A percentile compares a stretch with the other conserved stretches of the same genome.
Conservation (phyloP, 108 stramenopile species). For the Ochromonas danica region DNA sequence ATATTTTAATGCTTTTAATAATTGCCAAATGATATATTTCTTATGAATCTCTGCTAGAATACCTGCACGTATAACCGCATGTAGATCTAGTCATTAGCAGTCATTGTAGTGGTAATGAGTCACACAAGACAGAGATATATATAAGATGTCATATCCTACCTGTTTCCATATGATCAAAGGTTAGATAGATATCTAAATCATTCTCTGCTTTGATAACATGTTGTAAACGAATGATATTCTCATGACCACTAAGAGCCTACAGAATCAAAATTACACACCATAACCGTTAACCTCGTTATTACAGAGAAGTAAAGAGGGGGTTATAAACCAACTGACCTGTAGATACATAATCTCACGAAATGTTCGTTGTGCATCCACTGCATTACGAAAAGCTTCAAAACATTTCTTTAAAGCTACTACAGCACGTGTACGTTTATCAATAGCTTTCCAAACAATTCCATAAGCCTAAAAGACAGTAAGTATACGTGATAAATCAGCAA, state of each 20-base stretch:
- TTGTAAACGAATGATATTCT: constrained; percentile 71
- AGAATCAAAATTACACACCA: constrained; percentile 11
- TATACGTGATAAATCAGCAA: no score
- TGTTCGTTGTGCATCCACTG: constrained; percentile 74
- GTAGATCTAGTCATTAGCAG: constrained; percentile 76
- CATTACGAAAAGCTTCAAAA: constrained; percentile 76
- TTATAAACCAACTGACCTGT: constrained; percentile 35
- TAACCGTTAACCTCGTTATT: background rate
- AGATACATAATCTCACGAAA: constrained; percentile 80
- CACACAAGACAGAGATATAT: no score
- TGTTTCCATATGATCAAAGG: constrained; percentile 71
- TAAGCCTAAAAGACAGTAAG: constrained; percentile 46
- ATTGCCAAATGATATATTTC: constrained; percentile 73
- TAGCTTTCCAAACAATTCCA: constrained; percentile 78
- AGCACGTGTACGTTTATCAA: constrained; percentile 59
- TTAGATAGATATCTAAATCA: constrained; percentile 75
- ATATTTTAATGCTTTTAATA: constrained; percentile 75
- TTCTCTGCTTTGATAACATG: constrained; percentile 74
- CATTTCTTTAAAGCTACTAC: constrained; percentile 79
- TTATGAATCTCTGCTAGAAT: constrained; percentile 74
- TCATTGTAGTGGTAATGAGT: no score
- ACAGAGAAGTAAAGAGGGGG: background rate
- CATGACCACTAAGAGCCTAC: constrained; percentile 64
- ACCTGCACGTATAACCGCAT: constrained; percentile 74
- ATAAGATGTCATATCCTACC: constrained; percentile 38